These are phyloP conservation scores for Willaertia magna DNA, from an alignment of 208 protist genomes.

Conservation along the genomic window DNA sequence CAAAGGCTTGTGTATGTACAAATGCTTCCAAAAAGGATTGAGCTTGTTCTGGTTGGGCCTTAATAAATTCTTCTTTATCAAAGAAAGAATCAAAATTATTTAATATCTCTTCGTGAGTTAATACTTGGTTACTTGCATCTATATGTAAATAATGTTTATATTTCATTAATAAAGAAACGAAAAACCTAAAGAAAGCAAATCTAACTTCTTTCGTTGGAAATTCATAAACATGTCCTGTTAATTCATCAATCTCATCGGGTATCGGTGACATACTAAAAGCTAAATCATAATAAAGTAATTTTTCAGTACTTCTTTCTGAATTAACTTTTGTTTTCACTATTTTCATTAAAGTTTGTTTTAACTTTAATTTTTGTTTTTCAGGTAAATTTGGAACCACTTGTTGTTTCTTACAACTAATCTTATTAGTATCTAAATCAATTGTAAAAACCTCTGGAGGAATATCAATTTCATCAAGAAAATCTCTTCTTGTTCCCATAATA, in stretches of 20 bases:
- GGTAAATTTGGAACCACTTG: neutral
- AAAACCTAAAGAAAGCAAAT: neutral
- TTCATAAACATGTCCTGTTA: neutral
- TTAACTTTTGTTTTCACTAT: neutral
- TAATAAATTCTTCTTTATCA: neutral
- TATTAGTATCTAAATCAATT: neutral
- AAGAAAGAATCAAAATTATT: neutral
- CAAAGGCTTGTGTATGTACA: constrained; percentile 25
- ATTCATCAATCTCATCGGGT: neutral
- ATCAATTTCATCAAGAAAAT: neutral
- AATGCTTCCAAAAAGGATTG: constrained; percentile 13
- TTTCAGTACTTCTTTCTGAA: neutral
- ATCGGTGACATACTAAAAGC: neutral
- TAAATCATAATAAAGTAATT: neutral
- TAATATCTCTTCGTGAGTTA: neutral
- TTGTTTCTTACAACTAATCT: neutral
- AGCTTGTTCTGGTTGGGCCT: neutral
- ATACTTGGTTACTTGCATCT: neutral
- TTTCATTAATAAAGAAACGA: neutral
- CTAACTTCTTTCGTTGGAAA: neutral
- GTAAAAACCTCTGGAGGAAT: neutral
- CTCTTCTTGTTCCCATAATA: constrained; percentile 7
- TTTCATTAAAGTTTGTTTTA: neutral
- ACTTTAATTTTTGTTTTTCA: neutral
- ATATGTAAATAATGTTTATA: neutral